Base-by-base conservation (phyloP, 106 monocot genomes). In the Dactylorhiza incarnata region DNA sequence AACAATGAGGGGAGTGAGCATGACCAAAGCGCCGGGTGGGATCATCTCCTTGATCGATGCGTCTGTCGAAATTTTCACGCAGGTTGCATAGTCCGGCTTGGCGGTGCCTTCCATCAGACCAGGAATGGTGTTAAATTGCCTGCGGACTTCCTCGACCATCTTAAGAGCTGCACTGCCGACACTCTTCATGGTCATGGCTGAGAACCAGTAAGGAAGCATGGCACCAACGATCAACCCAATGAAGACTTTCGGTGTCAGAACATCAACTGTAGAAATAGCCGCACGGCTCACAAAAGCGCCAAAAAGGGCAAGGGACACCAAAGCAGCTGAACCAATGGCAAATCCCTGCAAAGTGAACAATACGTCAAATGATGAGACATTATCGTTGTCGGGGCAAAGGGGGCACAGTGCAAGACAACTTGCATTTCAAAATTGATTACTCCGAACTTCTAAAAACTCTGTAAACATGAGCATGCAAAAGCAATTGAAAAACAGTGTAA, bases 31-130 rank as follows among this genome's bases (percentile, higher is more conserved):
- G 50, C 89, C 89, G n/a, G 92, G 92, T 54, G 87, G 89, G 56
- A 92, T 85, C 92, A 92, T 92, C 87, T 92, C 92, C 87, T 76
- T 92, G 87, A 92, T 87, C 10, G 92, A 89, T 17, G 92, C 92
- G 82, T 92, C 89, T 17, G 92, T 92, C 1, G 89, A 89, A 74
- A 92, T 89, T 83, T 92, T 89, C 7, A 92, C 89, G 48, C 89
- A 89, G 52, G 87, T 92, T 16, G 87, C 92, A 49, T 92, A 92
- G 76, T 92, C 92, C 2, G 92, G 92, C 72, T 84, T 89, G 26
- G 75, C 75, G 5, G 81, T 92, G 0, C 92, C 92, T 66, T 92
- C 92, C 89, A 92, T 87, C 15, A 92, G 71, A 15, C 92, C 92
- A 43, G 89, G 85, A 50, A 92, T 89, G 52, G 70, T 80, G 78